A percentile compares a stretch with the other conserved stretches of the same genome.
phyloP scores from a whole-genome alignment of 768 basidiomycete species.

The Kwoniella shandongensis region DNA sequence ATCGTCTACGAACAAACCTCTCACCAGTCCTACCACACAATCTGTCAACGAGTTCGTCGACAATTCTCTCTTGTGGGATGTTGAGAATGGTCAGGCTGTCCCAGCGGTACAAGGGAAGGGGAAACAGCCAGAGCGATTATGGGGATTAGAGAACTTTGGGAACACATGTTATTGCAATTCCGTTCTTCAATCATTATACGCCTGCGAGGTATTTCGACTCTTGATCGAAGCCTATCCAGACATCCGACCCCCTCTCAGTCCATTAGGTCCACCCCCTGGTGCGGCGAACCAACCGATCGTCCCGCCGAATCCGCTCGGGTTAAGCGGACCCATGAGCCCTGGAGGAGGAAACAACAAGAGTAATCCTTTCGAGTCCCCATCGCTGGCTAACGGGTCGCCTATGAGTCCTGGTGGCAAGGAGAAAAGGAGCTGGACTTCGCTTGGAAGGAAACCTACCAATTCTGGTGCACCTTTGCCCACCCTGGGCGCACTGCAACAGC shows the following conservation, averaged over 20 bases:
- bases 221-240: constrained; percentile 63
- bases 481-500: constrained; percentile 15
- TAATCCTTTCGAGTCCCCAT: constrained; percentile 36
- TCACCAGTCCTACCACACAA: too few relatives aligned
- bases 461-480: constrained; percentile 14
- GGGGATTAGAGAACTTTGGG: constrained; percentile 97
- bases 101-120: neutral
- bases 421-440: constrained; percentile 34
- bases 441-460: constrained; percentile 30
- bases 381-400: constrained; percentile 14
- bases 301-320: constrained; percentile 2
- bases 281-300: constrained; percentile 15
- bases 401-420: constrained; percentile 17
- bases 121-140: constrained; percentile 56
- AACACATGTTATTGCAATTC: constrained; percentile 99
- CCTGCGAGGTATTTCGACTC: constrained; percentile 88
- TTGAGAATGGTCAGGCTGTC: too few relatives aligned
- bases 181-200: constrained; percentile 95
- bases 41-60: too few relatives aligned
- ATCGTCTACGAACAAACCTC: too few relatives aligned
- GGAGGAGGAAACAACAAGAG: neutral
- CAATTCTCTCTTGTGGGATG: too few relatives aligned
- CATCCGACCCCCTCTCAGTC: constrained; percentile 61
- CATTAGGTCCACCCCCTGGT: constrained; percentile 55
- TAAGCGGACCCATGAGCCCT: neutral